These are phyloP conservation scores for Ascochyta lentis DNA, from an alignment of 2,329 filamentous ascomycete genomes.

Conservation along the genomic window DNA sequence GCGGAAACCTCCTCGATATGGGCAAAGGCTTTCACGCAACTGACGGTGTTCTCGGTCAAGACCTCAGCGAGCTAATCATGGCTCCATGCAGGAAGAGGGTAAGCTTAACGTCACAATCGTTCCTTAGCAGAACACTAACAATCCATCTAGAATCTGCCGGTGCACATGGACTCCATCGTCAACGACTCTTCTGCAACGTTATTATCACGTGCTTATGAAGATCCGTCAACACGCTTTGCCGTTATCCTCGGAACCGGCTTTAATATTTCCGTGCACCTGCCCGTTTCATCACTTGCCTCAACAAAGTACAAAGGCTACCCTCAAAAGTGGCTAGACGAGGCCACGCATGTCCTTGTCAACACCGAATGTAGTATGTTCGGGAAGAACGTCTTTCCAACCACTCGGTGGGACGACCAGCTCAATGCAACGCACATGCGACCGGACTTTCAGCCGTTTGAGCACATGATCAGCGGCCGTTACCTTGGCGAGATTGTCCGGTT, in stretches of 20 bases:
- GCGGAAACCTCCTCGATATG: constrained; percentile 66
- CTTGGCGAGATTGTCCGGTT: constrained; percentile 68
- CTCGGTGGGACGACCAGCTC: constrained; percentile 67
- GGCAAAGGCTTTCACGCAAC: constrained; percentile 70
- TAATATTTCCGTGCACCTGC: constrained; percentile 69
- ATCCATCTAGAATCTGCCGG: constrained; percentile 55
- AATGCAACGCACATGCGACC: constrained; percentile 64
- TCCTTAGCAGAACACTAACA: constrained; percentile 22
- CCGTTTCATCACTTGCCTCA: constrained; percentile 59
- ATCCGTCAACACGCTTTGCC: constrained; percentile 66
- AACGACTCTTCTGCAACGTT: constrained; percentile 69
- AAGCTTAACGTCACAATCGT: constrained; percentile 21
- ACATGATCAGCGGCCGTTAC: constrained; percentile 69
- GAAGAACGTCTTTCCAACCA: constrained; percentile 63
- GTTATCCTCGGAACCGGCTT: constrained; percentile 70
- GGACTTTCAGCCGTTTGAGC: constrained; percentile 70
- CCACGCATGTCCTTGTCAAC: constrained; percentile 69
- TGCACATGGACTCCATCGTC: constrained; percentile 67
- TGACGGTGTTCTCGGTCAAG: constrained; percentile 64
- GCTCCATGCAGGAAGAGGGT: constrained; percentile 61
- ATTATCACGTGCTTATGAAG: constrained; percentile 67
- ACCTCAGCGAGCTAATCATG: constrained; percentile 66
- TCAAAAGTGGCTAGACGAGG: constrained; percentile 61
- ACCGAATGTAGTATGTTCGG: constrained; percentile 73
- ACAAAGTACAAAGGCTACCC: constrained; percentile 64